Evolutionary conservation across 108 stramenopile species (phyloP).

Genomic region (Cyclotella choctawhatcheeana): DNA sequence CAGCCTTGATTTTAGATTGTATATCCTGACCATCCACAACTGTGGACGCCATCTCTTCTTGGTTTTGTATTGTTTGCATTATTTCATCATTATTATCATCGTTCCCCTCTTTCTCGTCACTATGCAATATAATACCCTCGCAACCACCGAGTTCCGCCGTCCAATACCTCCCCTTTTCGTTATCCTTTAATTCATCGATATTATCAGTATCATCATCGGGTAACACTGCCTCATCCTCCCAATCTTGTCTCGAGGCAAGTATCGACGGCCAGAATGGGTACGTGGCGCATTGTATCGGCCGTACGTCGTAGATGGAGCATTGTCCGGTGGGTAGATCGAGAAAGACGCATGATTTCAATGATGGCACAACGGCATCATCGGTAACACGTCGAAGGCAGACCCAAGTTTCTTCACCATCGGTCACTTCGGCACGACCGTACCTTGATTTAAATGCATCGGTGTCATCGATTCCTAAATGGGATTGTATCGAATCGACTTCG

Average conservation of each 20-base stretch:
- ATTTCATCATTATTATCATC: not conserved
- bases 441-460: constrained; percentile 17
- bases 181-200: constrained; percentile 20
- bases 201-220: no score
- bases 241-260: constrained; percentile 37
- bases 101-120: not conserved
- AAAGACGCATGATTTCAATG: constrained; percentile 43
- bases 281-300: constrained; percentile 63
- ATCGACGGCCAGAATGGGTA: constrained; percentile 75
- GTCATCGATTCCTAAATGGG: constrained; percentile 27
- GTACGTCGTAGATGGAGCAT: constrained; percentile 62
- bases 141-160: constrained; percentile 63
- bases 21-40: constrained; percentile 39
- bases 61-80: not conserved
- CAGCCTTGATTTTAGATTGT: constrained; percentile 36
- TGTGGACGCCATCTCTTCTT: constrained; percentile 2
- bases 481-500: constrained; percentile 37
- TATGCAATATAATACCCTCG: constrained; percentile 52
- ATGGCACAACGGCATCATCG: no score
- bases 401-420: constrained; percentile 28
- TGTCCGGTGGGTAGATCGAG: constrained; percentile 33
- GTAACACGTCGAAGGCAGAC: constrained; percentile 53
- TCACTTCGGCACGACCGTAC: constrained; percentile 26
- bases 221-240: constrained; percentile 55
- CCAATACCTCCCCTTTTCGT: constrained; percentile 57